Conservation (phyloP, 257 asterid genomes). For the Fraxinus excelsior region DNA sequence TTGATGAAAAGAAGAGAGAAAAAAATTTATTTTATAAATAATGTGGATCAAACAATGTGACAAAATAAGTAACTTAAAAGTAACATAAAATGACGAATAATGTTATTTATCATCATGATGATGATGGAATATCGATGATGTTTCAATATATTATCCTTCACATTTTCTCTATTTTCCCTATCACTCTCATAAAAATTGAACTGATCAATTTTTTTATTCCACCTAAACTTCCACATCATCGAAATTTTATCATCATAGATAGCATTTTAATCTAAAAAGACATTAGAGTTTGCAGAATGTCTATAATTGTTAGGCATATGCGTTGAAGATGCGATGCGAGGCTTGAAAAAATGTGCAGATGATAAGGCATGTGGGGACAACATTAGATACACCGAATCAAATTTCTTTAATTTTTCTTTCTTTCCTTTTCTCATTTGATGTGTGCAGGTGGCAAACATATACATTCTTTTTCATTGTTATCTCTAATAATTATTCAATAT, state of each 20-base stretch:
- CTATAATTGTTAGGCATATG: constrained; percentile 33
- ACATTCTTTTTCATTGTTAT: neutral
- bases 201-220: too few relatives aligned
- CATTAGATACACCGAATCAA: constrained; percentile 8
- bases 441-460: neutral
- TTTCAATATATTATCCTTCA: too few relatives aligned
- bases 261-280: too few relatives aligned
- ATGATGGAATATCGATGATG: too few relatives aligned
- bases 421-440: neutral
- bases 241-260: too few relatives aligned
- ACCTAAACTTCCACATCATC: too few relatives aligned
- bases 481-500: neutral
- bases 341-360: neutral
- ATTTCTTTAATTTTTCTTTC: neutral
- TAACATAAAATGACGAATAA: neutral
- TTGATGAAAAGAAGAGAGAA: too few relatives aligned
- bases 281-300: neutral
- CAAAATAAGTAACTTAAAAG: neutral
- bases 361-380: constrained; percentile 27
- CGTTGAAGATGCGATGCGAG: constrained; percentile 33
- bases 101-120: too few relatives aligned
- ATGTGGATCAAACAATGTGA: too few relatives aligned
- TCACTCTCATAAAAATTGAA: too few relatives aligned
- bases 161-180: too few relatives aligned
- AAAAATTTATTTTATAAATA: too few relatives aligned